Evolutionary conservation across 441 rosid genomes (phyloP).

Genomic region (Manihot esculenta): DNA sequence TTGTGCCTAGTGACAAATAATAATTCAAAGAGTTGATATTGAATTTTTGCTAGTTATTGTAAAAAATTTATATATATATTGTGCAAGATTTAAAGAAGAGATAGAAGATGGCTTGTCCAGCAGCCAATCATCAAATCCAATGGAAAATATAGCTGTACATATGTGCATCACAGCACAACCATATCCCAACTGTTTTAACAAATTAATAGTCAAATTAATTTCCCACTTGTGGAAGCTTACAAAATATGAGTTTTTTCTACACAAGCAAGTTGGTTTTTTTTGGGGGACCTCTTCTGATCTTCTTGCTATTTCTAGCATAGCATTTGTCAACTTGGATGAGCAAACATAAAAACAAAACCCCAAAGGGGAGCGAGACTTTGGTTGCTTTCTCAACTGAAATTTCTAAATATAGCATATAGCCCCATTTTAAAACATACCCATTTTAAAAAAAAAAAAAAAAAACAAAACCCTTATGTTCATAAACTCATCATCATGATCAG

Average conservation of each 20-base stretch:
- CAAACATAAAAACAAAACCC: slow-evolving; percentile 11
- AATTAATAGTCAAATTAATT: slow-evolving; percentile 24
- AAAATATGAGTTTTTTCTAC: not conserved
- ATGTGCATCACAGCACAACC: slow-evolving; percentile 17
- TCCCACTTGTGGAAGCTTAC: slow-evolving; percentile 25
- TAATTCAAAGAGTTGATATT: not conserved
- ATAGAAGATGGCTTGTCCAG: not conserved
- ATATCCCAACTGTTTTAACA: slow-evolving; percentile 21
- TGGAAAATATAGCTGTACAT: slow-evolving; percentile 10
- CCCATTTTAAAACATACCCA: slow-evolving; percentile 19
- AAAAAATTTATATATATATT: not conserved
- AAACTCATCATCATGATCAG: not conserved
- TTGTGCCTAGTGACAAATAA: slow-evolving; percentile 15
- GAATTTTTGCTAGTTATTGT: not conserved
- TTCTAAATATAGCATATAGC: slow-evolving; percentile 33
- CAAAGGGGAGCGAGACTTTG: slow-evolving; percentile 19
- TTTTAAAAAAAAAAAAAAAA: not conserved
- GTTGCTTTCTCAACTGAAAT: slow-evolving; percentile 31
- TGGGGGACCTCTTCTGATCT: slow-evolving; percentile 5
- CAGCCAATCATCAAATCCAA: not conserved
- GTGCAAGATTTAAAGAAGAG: not conserved
- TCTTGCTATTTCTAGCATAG: not conserved
- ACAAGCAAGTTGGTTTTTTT: slow-evolving; percentile 33
- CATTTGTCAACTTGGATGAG: slow-evolving; percentile 21
- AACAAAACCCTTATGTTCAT: slow-evolving; percentile 17